Evolutionary conservation across 208 protist genomes (phyloP), one percentile per base, ranked within the genome.

Genomic region (Acanthamoeba castellanii): DNA sequence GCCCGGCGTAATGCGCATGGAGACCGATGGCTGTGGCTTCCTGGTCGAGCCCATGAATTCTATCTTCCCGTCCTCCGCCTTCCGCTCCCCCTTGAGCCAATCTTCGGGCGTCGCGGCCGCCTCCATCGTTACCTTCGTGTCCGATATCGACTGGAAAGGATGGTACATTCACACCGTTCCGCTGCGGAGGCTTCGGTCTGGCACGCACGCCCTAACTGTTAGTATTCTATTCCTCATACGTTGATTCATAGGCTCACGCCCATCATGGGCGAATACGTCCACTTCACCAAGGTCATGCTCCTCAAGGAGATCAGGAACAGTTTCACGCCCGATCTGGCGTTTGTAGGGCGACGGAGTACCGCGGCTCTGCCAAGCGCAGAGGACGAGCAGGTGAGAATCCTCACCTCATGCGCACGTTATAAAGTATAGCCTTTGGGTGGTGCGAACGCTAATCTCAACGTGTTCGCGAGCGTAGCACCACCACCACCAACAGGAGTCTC

Each of bases 101-200:
- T 76, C 88, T 4, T 93, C 66, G 11, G 42, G 61, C 16, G 11
- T 93, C 32, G 42, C 27, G 7, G 13, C n/a, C 27, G 20, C 34
- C 13, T 93, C 59, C 22, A 76, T 93, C n/a, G 88, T 93, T 27
- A 93, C 88, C 22, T 93, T 93, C 34, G 88, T 93, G 30, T 93
- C 88, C 25, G 66, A 93, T 45, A 72, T 93, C 50, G 16, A 76
- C 16, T 93, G 88, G 88, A 93, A 93, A 3, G 88, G 88, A 2
- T 93, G 88, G 88, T 93, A 76, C 66, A 42, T 30, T 5, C n/a
- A n/a, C 74, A 32, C 25, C 52, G 37, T 50, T 88, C n/a, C 4
- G 42, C 9, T 37, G 7, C 42, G 18, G 3, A n/a, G 27, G 27
- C 72, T 22, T 81, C 8, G 25, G 22, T 20, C 22, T 81, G 11